Conservation (phyloP, 108 stramenopile species). For the Cyclotella sp. region DNA sequence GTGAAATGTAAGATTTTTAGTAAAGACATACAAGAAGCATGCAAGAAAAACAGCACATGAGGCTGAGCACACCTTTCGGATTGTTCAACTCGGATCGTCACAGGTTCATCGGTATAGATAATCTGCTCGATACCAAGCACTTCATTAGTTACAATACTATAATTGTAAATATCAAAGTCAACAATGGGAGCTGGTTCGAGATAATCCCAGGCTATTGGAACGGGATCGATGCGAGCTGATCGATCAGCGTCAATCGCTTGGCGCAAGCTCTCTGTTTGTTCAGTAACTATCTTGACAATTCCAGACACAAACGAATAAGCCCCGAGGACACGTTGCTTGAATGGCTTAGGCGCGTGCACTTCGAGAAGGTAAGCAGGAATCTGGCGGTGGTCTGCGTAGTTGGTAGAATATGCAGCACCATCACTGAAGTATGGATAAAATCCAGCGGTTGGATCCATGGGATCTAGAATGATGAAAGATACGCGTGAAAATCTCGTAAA, state of each 20-base stretch:
- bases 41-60: neutral
- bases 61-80: slow-evolving; percentile 7
- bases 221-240: neutral
- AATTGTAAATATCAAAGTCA: slow-evolving; percentile 14
- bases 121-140: slow-evolving; percentile 7
- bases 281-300: slow-evolving; percentile 4
- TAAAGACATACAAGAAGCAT: neutral
- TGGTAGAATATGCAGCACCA: neutral
- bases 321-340: slow-evolving; percentile 10
- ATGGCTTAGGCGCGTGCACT: slow-evolving; percentile 3
- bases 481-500: too few relatives aligned
- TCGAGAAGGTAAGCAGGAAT: slow-evolving; percentile 1
- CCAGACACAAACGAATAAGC: slow-evolving; percentile 1
- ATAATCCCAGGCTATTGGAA: slow-evolving; percentile 9
- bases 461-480: slow-evolving; percentile 1
- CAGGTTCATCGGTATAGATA: slow-evolving; percentile 11
- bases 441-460: slow-evolving; percentile 3
- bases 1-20: too few relatives aligned
- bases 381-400: slow-evolving; percentile 2
- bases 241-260: neutral
- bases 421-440: slow-evolving; percentile 4
- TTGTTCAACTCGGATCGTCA: slow-evolving; percentile 3
- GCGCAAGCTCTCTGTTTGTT: neutral
- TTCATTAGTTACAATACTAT: neutral
- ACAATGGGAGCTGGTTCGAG: slow-evolving; percentile 8